phyloP scores from a whole-genome alignment of 2,329 filamentous ascomycete species.

The Lecanicillium sp. region DNA sequence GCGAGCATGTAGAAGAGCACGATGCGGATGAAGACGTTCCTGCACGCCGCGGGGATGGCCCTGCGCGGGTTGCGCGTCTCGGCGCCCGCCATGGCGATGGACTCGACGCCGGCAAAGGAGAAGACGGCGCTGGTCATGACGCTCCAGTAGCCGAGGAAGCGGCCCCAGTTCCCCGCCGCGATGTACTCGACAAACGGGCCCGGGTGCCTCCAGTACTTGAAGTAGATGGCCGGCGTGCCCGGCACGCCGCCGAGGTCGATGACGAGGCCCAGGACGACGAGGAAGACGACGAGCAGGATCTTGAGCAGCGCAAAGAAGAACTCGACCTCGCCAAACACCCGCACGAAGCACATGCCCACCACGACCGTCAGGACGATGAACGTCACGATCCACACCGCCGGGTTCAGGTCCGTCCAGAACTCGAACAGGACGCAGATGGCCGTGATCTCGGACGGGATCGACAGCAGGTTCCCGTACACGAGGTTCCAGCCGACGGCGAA shows the following conservation, averaged over 20 bases:
- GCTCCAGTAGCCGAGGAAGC: slow-evolving; percentile 61
- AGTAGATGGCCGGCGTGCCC: slow-evolving; percentile 54
- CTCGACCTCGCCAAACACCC: slow-evolving; percentile 55
- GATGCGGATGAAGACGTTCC: slow-evolving; percentile 53
- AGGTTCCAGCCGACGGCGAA: slow-evolving; percentile 50
- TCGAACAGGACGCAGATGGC: slow-evolving; percentile 57
- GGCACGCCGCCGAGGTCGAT: slow-evolving; percentile 58
- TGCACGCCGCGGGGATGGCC: slow-evolving; percentile 49
- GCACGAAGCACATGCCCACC: slow-evolving; percentile 52
- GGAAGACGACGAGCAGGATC: slow-evolving; percentile 54
- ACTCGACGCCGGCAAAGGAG: slow-evolving; percentile 61
- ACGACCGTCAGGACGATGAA: slow-evolving; percentile 49
- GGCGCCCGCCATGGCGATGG: slow-evolving; percentile 55
- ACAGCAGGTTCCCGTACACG: slow-evolving; percentile 49
- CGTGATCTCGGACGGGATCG: slow-evolving; percentile 55
- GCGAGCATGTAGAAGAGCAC: slow-evolving; percentile 57
- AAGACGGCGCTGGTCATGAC: slow-evolving; percentile 59
- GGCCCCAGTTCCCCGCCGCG: slow-evolving; percentile 50
- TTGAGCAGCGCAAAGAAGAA: slow-evolving; percentile 48
- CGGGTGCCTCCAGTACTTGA: slow-evolving; percentile 63
- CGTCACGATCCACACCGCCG: slow-evolving; percentile 41
- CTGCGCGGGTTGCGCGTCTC: slow-evolving; percentile 51
- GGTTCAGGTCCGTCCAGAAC: slow-evolving; percentile 56
- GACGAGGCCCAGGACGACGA: slow-evolving; percentile 56
- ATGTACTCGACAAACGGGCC: slow-evolving; percentile 63